Conservation (phyloP, 768 basidiomycete genomes). For the Mycena galopus region DNA sequence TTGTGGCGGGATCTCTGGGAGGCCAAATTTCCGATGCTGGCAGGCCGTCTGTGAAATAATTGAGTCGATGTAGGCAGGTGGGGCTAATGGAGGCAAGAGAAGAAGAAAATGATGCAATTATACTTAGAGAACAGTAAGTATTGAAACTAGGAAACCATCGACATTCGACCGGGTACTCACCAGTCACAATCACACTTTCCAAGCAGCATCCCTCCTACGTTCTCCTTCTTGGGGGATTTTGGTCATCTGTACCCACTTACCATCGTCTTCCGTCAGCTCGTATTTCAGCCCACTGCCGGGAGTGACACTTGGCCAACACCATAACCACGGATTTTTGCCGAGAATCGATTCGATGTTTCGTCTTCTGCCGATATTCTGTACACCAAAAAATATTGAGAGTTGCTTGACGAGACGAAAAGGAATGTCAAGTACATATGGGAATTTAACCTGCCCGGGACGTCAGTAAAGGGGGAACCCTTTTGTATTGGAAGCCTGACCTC, state of each 20-base stretch:
- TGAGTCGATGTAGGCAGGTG: constrained; percentile 1
- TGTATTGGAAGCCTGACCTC: constrained; percentile 61
- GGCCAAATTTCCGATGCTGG: constrained; percentile 68
- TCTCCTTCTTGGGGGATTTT: constrained; percentile 30
- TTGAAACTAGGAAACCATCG: neutral
- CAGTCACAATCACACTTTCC: constrained; percentile 33
- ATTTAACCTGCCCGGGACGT: constrained; percentile 75
- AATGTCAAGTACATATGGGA: constrained; percentile 84
- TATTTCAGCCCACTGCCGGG: constrained; percentile 84
- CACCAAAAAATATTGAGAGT: constrained; percentile 19
- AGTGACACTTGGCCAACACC: constrained; percentile 84
- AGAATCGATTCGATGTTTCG: constrained; percentile 84
- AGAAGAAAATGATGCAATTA: constrained; percentile 3
- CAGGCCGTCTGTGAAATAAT: constrained; percentile 40
- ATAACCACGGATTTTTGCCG: constrained; percentile 79
- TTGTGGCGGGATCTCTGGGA: constrained; percentile 71
- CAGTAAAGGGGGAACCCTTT: neutral
- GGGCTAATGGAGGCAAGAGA: constrained; percentile 2
- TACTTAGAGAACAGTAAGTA: constrained; percentile 22
- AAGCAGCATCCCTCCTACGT: constrained; percentile 37
- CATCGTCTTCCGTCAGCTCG: constrained; percentile 75
- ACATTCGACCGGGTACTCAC: constrained; percentile 15
- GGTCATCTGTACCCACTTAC: constrained; percentile 76
- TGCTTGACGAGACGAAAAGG: neutral
- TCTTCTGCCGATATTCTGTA: constrained; percentile 81